Base-by-base conservation (phyloP, 768 basidiomycete genomes). In the Pulveroboletus frians region DNA sequence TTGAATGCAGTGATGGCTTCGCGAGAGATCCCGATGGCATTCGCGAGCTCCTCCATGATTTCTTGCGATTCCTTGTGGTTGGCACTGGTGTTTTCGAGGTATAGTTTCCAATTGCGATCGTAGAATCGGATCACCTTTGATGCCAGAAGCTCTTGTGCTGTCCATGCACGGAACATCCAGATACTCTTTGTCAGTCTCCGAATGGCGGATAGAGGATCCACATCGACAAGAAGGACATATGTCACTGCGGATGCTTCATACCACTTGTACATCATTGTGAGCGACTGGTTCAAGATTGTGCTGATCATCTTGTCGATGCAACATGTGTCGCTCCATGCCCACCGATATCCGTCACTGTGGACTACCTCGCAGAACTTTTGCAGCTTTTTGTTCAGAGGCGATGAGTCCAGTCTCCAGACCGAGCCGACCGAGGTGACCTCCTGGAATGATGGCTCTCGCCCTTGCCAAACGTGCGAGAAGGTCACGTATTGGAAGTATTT, bases 261-360 rank as follows among this genome's bases (percentile, higher is more conserved):
- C 26, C 40, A 41, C 5, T 13, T 41, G n/a, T 41, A 29, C 40
- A 41, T 41, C 40, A 41, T 41, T 7, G n/a, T 40, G 39, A 40
- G 39, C n/a, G 39, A 40, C 15, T 40, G 23, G 39, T 27, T 40
- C 39, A 40, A 26, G 5, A 27, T 23, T 5, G 26, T 26, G 23
- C 15, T 17, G 21, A n/a, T 27, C 23, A 23, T 40, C 8, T 40
- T 40, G 13, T 40, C 39, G 9, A 40, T 40, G 9, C 39, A 40
- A 6, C 39, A 40, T 1, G 39, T 40, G 39, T 40, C 39, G 1
- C 39, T 40, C 39, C 39, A 40, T 14, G 49, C 52, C 57, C 57
- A 58, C 27, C 53, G 49, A 21, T 44, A 55, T 17, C 53, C 52
- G 9, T 51, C 50, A 3, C 8, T 21, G 11, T 35, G 43, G 18